Percentiles rank a stretch among this genome's conserved stretches.
These are phyloP conservation scores for Blastobotrys malaysiensis DNA, from an alignment of 1,139 yeast genomes.

Conservation along the genomic window DNA sequence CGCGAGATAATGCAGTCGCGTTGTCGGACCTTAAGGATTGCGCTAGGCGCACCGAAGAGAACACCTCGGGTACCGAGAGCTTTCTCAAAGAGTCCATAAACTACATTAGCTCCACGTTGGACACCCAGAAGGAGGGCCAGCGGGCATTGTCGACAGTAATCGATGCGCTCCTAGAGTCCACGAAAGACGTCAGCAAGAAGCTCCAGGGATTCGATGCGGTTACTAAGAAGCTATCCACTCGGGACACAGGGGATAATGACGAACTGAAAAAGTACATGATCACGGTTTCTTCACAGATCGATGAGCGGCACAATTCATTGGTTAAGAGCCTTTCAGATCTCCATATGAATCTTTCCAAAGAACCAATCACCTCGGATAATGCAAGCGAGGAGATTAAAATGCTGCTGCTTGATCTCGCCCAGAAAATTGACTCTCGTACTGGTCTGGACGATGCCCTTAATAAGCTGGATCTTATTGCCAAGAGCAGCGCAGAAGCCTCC, in stretches of 20 bases:
- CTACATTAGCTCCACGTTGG: slow-evolving; percentile 18
- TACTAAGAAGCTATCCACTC: slow-evolving; percentile 11
- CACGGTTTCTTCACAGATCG: slow-evolving; percentile 4
- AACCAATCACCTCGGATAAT: background rate
- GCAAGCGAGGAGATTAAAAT: background rate
- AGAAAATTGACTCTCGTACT: background rate
- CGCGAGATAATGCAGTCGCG: slow-evolving; percentile 41
- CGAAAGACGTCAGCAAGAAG: slow-evolving; percentile 17
- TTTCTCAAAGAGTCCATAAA: slow-evolving; percentile 20
- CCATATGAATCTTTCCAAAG: background rate
- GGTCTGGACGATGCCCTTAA: background rate
- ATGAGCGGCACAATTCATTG: slow-evolving; percentile 5
- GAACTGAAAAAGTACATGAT: background rate
- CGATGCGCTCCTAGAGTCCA: slow-evolving; percentile 23
- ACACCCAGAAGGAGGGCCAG: slow-evolving; percentile 23
- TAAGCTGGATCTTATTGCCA: background rate
- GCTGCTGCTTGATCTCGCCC: background rate
- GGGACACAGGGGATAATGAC: background rate
- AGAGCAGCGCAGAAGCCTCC: background rate
- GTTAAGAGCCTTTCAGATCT: background rate
- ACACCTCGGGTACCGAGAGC: slow-evolving; percentile 15
- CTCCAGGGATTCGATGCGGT: slow-evolving; percentile 17
- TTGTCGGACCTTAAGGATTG: slow-evolving; percentile 31
- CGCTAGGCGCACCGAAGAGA: slow-evolving; percentile 20
- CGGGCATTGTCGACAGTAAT: slow-evolving; percentile 21